Conservation (phyloP, 306 rosid genomes). For the Acacia crassicarpa region DNA sequence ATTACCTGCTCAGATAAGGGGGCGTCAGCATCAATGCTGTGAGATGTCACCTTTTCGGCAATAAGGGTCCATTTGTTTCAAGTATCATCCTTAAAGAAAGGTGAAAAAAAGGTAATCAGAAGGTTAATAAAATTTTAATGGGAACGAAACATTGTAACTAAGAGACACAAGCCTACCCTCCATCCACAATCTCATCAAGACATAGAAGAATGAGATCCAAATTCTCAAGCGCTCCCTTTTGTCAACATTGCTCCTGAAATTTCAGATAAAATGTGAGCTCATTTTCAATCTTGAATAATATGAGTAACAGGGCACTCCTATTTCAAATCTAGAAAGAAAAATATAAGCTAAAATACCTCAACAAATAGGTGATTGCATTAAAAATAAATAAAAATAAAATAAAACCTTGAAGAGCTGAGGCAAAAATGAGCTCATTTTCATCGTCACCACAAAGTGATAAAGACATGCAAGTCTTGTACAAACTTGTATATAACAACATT, state of each 20-base stretch:
- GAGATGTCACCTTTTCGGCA: conserved; percentile 86
- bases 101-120: neutral
- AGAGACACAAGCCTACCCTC: conserved; percentile 58
- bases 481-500: conserved; percentile 75
- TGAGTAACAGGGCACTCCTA: neutral
- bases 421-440: too few species aligned
- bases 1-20: conserved; percentile 94
- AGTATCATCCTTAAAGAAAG: conserved; percentile 58
- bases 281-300: neutral
- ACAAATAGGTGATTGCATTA: too few species aligned
- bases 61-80: conserved; percentile 83
- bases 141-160: neutral
- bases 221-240: too few species aligned
- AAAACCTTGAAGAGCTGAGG: too few species aligned
- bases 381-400: too few species aligned
- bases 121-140: neutral
- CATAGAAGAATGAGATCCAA: conserved; percentile 8
- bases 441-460: too few species aligned
- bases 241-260: too few species aligned
- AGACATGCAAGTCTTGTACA: conserved; percentile 34
- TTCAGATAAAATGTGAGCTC: too few species aligned
- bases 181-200: too few species aligned
- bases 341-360: too few species aligned
- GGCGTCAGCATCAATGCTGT: conserved; percentile 77
- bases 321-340: neutral